These are phyloP conservation scores for Bolboschoenus planiculmis DNA, from an alignment of 176 grass and related monocot genomes.

Conservation along the genomic window DNA sequence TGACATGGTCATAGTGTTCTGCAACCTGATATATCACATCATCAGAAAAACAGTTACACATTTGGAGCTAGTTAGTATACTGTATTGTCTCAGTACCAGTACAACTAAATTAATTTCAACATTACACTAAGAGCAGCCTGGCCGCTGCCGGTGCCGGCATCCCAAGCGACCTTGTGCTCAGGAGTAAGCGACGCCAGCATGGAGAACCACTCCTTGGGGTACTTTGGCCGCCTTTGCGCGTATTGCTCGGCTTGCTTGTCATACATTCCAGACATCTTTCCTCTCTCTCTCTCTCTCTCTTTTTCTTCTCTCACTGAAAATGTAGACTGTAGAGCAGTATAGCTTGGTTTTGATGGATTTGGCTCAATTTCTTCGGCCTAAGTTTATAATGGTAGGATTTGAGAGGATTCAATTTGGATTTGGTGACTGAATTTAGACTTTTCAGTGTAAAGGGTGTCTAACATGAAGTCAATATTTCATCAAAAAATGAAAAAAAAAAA, in stretches of 20 bases:
- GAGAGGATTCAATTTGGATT: slow-evolving; percentile 3
- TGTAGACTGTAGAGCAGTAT: no score
- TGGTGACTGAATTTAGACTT: background rate
- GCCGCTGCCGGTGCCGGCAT: slow-evolving; percentile 51
- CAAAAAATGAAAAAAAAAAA: no score
- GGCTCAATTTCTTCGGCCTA: background rate
- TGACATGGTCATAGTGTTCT: slow-evolving; percentile 54
- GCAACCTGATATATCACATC: slow-evolving; percentile 2
- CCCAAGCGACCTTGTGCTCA: slow-evolving; percentile 38
- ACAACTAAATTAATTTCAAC: background rate
- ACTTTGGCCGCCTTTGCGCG: slow-evolving; percentile 3
- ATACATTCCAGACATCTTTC: slow-evolving; percentile 8
- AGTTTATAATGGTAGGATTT: background rate
- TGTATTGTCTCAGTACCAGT: background rate
- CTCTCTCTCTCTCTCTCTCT: background rate
- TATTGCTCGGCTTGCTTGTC: slow-evolving; percentile 9
- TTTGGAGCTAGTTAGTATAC: background rate
- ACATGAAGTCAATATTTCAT: background rate
- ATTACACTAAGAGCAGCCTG: slow-evolving; percentile 39
- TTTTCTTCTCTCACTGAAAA: no score
- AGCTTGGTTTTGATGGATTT: background rate
- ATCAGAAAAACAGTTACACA: background rate
- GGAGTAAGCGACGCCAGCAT: slow-evolving; percentile 28
- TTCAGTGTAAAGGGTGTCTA: background rate
- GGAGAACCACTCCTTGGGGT: slow-evolving; percentile 15